phyloP scores from a whole-genome alignment of 2,329 filamentous ascomycete species.

The Hypoxylon sp. region DNA sequence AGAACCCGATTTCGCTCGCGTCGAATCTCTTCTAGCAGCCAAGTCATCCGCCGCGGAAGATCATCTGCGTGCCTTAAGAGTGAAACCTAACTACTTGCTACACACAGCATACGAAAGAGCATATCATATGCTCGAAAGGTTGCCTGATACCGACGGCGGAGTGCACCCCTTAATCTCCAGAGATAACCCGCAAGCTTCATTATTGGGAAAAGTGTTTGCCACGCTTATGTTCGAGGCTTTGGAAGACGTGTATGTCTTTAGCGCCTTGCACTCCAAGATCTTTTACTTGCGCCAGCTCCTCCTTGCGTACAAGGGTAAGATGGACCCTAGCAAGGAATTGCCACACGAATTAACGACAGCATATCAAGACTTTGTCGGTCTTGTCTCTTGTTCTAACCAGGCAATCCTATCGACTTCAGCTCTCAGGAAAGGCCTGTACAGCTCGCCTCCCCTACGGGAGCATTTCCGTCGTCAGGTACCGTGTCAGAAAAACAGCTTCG shows the following conservation, averaged over 20 bases:
- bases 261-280: not conserved
- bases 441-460: conserved; percentile 9
- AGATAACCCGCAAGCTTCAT: not conserved
- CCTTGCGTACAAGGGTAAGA: not conserved
- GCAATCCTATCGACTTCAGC: too few species aligned
- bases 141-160: not conserved
- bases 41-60: conserved; percentile 10
- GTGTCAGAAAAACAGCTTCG: too few species aligned
- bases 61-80: conserved; percentile 18
- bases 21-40: conserved; percentile 4
- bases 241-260: not conserved
- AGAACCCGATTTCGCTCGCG: not conserved
- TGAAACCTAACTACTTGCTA: conserved; percentile 21
- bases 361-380: conserved; percentile 2
- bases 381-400: too few species aligned
- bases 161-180: not conserved
- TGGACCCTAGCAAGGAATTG: not conserved
- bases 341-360: not conserved
- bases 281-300: not conserved
- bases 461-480: not conserved
- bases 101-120: not conserved
- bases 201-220: conserved; percentile 3
- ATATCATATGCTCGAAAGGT: not conserved
- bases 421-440: too few species aligned
- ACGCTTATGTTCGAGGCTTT: conserved; percentile 5